phyloP scores from a whole-genome alignment of 495 filamentous ascomycete genomes.

The Tuber umbilicatum region DNA sequence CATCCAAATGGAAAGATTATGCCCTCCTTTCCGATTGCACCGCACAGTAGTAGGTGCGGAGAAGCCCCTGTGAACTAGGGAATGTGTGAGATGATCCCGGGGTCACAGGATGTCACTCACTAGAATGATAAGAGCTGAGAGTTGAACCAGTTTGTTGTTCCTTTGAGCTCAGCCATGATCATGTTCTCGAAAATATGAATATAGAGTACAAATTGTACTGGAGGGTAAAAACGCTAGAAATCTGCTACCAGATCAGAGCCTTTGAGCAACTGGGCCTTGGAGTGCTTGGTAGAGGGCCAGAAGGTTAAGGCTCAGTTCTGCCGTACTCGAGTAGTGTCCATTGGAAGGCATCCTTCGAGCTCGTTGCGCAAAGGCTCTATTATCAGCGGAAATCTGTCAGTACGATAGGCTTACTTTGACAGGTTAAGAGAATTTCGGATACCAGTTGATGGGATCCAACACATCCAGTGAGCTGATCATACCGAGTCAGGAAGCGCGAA shows the following conservation, averaged over 20 bases:
- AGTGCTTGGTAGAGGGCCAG: too few species aligned
- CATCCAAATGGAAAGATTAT: neutral
- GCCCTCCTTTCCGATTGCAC: neutral
- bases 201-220: neutral
- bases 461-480: neutral
- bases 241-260: neutral
- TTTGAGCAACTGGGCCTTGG: too few species aligned
- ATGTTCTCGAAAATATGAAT: neutral
- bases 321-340: too few species aligned
- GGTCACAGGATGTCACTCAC: neutral
- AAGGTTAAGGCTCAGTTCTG: too few species aligned
- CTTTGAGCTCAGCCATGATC: neutral
- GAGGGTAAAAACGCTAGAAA: neutral
- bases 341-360: too few species aligned
- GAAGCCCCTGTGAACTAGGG: neutral
- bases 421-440: neutral
- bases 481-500: neutral
- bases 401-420: neutral
- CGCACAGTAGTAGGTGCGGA: neutral
- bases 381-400: neutral
- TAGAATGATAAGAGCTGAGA: neutral
- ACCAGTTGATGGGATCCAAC: neutral
- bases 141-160: neutral
- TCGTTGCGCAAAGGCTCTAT: too few species aligned
- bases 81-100: neutral